phyloP scores from a whole-genome alignment of 2,329 filamentous ascomycete species.

The Bisporella sp. region DNA sequence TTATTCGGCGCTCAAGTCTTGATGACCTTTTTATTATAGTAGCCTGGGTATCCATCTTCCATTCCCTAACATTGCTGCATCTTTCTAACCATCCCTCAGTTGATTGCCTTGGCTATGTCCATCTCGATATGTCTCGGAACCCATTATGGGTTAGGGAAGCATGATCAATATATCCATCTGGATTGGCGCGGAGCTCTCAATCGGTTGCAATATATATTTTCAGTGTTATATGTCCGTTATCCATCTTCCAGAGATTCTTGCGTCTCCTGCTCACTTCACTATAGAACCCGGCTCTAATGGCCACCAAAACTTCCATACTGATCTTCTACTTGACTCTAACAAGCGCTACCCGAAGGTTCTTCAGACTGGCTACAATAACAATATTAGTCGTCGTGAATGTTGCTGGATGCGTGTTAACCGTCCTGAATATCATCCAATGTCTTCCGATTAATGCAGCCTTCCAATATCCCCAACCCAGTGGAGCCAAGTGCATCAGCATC shows the following conservation, averaged over 20 bases:
- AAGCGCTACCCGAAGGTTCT: background rate
- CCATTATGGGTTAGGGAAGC: too few species aligned
- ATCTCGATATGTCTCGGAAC: too few species aligned
- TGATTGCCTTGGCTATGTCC: background rate
- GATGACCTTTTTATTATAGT: background rate
- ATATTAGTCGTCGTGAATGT: background rate
- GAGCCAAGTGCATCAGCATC: background rate
- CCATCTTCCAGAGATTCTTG: background rate
- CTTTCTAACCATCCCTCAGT: background rate
- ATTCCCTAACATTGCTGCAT: background rate
- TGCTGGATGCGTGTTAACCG: background rate
- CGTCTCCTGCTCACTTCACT: background rate
- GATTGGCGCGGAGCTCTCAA: background rate
- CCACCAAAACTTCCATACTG: background rate
- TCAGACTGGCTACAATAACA: background rate
- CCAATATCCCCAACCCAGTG: background rate
- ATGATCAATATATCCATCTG: background rate
- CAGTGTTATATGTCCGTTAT: background rate
- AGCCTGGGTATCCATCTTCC: background rate
- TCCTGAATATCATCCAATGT: background rate
- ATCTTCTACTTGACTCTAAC: background rate
- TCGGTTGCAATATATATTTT: background rate
- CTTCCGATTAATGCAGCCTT: background rate
- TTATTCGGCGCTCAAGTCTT: background rate
- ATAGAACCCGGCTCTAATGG: background rate